Evolutionary conservation across 345 rosid genomes (phyloP).

Genomic region (Crucihimalaya himalaica): DNA sequence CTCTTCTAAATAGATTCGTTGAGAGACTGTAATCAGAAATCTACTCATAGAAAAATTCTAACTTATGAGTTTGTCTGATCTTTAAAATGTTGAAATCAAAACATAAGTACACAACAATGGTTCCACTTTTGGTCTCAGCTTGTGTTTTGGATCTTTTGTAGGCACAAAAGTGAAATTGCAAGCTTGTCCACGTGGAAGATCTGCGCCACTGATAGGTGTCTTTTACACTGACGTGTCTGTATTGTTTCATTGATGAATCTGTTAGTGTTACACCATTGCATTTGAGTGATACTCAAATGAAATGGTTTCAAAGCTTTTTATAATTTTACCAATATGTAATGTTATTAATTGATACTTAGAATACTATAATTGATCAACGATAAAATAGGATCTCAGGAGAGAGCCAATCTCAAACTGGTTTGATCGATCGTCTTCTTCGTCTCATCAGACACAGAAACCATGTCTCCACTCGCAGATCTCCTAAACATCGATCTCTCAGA

Average conservation of each 20-base stretch:
- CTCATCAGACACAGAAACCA: not conserved
- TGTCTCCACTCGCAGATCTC: slow-evolving; percentile 43
- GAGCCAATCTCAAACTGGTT: slow-evolving; percentile 2
- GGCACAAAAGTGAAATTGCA: not conserved
- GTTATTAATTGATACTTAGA: not conserved
- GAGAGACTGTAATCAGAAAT: too few relatives aligned
- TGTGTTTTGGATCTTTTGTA: not conserved
- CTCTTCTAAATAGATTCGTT: too few relatives aligned
- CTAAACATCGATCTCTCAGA: slow-evolving; percentile 73
- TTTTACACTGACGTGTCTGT: not conserved
- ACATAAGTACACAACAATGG: not conserved
- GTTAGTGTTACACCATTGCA: not conserved
- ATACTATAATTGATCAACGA: not conserved
- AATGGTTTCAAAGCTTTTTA: not conserved
- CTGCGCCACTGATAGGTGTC: not conserved
- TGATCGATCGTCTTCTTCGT: not conserved
- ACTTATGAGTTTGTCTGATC: too few relatives aligned
- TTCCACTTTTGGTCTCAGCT: not conserved
- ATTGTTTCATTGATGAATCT: not conserved
- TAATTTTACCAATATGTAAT: not conserved
- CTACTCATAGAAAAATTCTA: too few relatives aligned
- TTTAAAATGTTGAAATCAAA: not conserved
- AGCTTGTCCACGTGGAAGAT: not conserved
- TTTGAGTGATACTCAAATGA: not conserved
- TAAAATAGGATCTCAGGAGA: slow-evolving; percentile 28